Evolutionary conservation across 2,329 filamentous ascomycete species (phyloP), one percentile per base, ranked within the genome.

Genomic region (Paecilomyces fulvus): DNA sequence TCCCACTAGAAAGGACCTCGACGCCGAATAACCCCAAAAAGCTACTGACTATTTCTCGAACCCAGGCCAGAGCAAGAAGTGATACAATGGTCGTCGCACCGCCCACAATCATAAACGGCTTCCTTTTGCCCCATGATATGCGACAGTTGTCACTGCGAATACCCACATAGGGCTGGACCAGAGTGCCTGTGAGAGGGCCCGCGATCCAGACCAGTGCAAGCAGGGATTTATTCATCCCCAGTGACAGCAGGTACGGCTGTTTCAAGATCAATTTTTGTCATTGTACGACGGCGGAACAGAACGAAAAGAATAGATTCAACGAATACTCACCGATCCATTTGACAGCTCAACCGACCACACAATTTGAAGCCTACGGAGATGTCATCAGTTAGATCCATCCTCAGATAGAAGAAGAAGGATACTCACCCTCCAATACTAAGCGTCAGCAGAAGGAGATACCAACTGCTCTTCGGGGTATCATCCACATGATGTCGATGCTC

Each of bases 301-400:
- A 25, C 14, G 2, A 21, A 25, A 17, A n/a, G 20, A 30, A 25
- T 12, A 30, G 49, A 51, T 14, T 11, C 49, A 51, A 14, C 5
- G 30, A 33, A 28, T 4, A 73, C 79, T 67, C 70, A 83, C 80
- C 54, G 92, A 96, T 64, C 92, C 92, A 76, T 95, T 92, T 55
- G 91, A 95, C 48, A 96, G 80, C 73, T 97, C 92, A 48, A 96
- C 91, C 1, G 92, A 92, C 92, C 92, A 97, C 28, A 92, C 91
- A 63, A 97, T 88, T 75, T 97, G 92, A 60, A 97, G 78, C 23
- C 90, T 81, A 61, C 54, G 30, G n/a, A 55, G 33, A 30, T 10
- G 25, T 3, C 12, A 12, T 20, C 11, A 54, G 21, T 25, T 43
- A 9, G 12, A n/a, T 2, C 8, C 7, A 20, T 20, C 6, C 37